Evolutionary conservation across 2,329 filamentous ascomycete species (phyloP).

Genomic region (Tolypocladium album): DNA sequence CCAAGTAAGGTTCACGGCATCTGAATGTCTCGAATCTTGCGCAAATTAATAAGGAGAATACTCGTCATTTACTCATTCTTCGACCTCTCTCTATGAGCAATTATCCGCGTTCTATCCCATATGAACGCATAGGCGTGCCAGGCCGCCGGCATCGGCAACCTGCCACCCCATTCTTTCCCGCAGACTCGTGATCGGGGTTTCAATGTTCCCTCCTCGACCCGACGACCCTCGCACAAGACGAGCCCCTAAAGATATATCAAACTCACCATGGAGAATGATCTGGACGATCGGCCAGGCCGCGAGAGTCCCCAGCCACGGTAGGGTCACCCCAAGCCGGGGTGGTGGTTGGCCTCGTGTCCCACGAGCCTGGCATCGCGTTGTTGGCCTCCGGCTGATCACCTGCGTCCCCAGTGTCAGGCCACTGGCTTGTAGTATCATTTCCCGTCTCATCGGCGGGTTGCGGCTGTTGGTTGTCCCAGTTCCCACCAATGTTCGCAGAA

Average conservation of each 20-base stretch:
- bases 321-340: constrained; percentile 17
- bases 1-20: not conserved
- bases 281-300: not conserved
- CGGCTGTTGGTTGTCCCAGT: not conserved
- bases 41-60: not conserved
- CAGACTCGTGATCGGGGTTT: not conserved
- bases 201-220: not conserved
- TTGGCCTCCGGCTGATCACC: constrained; percentile 1
- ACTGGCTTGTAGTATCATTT: not conserved
- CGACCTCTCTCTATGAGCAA: not conserved
- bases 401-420: not conserved
- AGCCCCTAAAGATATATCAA: too few relatives aligned
- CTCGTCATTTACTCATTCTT: not conserved
- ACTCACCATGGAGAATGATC: not conserved
- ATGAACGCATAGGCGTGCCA: not conserved
- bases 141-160: not conserved
- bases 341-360: constrained; percentile 9
- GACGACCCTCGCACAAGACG: not conserved
- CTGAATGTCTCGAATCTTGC: not conserved
- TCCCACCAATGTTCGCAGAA: not conserved
- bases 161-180: not conserved
- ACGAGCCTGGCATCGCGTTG: constrained; percentile 23
- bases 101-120: not conserved
- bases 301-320: constrained; percentile 19
- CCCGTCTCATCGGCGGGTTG: not conserved